A percentile compares a stretch with the other conserved stretches of the same genome.
These are phyloP conservation scores for Trichophyton benhamiae DNA, from an alignment of 2,329 filamentous ascomycete species.

Conservation along the genomic window DNA sequence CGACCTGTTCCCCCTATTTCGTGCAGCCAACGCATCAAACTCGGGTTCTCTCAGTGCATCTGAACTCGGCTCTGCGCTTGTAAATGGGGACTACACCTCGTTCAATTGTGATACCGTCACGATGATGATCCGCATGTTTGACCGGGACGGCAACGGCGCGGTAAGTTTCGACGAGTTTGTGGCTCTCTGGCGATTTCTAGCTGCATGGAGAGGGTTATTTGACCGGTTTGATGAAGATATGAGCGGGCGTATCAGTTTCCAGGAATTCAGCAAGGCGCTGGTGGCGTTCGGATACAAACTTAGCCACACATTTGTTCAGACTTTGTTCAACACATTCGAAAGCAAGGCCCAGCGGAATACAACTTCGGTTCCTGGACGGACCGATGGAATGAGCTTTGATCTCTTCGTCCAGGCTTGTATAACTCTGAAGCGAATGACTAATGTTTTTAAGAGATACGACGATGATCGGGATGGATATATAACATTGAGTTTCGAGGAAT, in stretches of 20 bases:
- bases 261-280: slow-evolving; percentile 82
- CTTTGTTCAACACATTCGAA: slow-evolving; percentile 83
- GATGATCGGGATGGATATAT: slow-evolving; percentile 92
- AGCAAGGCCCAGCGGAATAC: slow-evolving; percentile 36
- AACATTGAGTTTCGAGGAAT: slow-evolving; percentile 70
- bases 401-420: slow-evolving; percentile 97
- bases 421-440: slow-evolving; percentile 93
- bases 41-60: slow-evolving; percentile 73
- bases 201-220: slow-evolving; percentile 86
- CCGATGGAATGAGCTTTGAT: slow-evolving; percentile 74
- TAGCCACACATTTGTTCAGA: slow-evolving; percentile 66
- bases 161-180: slow-evolving; percentile 96
- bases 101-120: slow-evolving; percentile 90
- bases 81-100: slow-evolving; percentile 90
- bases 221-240: slow-evolving; percentile 87
- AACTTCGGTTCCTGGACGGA: slow-evolving; percentile 30
- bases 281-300: slow-evolving; percentile 89
- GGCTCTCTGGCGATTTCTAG: slow-evolving; percentile 89
- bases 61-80: slow-evolving; percentile 78
- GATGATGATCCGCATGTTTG: slow-evolving; percentile 99
- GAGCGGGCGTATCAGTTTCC: slow-evolving; percentile 71
- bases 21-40: slow-evolving; percentile 68
- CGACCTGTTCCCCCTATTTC: slow-evolving; percentile 69
- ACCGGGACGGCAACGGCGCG: slow-evolving; percentile 73
- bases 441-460: slow-evolving; percentile 98